Evolutionary conservation across 1,284 basidiomycete species (phyloP), one percentile per base, ranked within the genome.

Genomic region (Stereum hirsutum): DNA sequence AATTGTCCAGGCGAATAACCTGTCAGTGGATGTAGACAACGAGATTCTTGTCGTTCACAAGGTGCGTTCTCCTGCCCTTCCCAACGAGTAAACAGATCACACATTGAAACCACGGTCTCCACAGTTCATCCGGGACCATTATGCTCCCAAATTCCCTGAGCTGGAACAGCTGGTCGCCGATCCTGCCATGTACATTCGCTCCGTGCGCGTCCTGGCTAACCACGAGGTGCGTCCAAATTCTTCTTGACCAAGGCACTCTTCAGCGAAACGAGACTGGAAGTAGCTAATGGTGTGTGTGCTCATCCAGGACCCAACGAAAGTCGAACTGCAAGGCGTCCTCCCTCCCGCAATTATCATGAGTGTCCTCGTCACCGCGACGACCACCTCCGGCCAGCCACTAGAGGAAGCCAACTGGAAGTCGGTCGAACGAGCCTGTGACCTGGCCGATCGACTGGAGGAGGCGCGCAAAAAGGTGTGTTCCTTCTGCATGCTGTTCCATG

Each of bases 11-110:
- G 91, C 95, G 11, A 99, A 99, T 69, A 99, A 99, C 65, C 70
- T 98, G 47, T 93, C 93, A 1, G 96, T 99, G 15, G 96, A 99
- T 54, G 84, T 99, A 1, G 96, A 99, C 64, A 99, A 99, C 56
- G 96, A 99, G 63, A 90, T 97, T 46, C 72, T 99, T 46, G 73
- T 99, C 21, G 94, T 98, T 1, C 92, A 99, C 71, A 99, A 99
- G 74, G 89, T 45, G 39, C 52, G 28, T 20, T 66, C 72, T 36
- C 53, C 68, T 41, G 55, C 70, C 15, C 61, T 73, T 14, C 66
- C 72, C 60, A 73, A 74, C 58, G 64, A 67, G 54, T 53, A 63
- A 43, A 55, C 37, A 46, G 30, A 46, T 48, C 44, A 38, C 42
- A 41, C 41, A 44, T 41, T 47, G 31, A 37, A 15, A 11, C 19